Conservation (phyloP, 2,329 filamentous ascomycete species). For the Gnomoniopsis smithogilvyi region DNA sequence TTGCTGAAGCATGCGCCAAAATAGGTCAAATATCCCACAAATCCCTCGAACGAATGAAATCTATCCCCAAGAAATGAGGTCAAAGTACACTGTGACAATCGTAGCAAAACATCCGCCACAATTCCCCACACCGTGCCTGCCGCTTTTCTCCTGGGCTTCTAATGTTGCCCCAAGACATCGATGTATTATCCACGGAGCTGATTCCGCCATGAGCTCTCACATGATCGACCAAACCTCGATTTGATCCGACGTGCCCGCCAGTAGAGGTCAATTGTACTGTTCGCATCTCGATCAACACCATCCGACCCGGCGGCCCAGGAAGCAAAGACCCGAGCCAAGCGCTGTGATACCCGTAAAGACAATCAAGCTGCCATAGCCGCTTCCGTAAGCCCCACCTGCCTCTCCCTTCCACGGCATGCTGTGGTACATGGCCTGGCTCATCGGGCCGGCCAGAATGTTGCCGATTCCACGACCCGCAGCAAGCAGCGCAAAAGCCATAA, state of each 20-base stretch:
- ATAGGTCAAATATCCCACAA: neutral
- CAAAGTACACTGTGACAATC: conserved; percentile 1
- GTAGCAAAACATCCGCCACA: neutral
- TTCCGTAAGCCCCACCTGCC: conserved; percentile 42
- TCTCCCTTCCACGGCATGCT: conserved; percentile 41
- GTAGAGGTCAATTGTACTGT: neutral
- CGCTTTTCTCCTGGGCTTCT: neutral
- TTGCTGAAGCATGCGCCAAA: neutral
- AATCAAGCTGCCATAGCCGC: conserved; percentile 50
- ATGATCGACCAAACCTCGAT: neutral
- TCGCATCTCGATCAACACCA: conserved; percentile 26
- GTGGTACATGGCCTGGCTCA: conserved; percentile 51
- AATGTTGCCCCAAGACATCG: neutral
- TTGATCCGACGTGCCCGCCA: neutral
- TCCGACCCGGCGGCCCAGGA: conserved; percentile 36
- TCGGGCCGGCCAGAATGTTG: conserved; percentile 54
- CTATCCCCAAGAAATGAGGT: conserved; percentile 9
- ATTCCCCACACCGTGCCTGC: neutral
- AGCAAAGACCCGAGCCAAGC: conserved; percentile 42
- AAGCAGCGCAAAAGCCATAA: conserved; percentile 56
- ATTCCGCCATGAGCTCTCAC: neutral
- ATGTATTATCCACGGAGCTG: neutral
- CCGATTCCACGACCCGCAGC: conserved; percentile 59
- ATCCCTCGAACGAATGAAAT: neutral
- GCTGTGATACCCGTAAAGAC: conserved; percentile 55